Evolutionary conservation across 148 eudicot genomes (phyloP).

Genomic region (Rhododendron henanense): DNA sequence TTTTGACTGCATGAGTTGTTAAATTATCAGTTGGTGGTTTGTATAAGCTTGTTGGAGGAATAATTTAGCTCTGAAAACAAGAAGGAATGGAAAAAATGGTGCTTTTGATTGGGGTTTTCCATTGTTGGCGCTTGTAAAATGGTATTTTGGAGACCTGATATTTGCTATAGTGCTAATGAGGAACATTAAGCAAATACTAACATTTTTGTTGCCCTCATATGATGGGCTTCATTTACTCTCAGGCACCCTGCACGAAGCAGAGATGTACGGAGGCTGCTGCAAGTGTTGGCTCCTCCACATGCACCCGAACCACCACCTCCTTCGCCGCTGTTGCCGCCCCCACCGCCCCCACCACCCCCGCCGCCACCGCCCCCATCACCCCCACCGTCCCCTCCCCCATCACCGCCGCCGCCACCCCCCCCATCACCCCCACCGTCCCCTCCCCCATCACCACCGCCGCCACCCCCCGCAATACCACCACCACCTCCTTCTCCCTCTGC

Average conservation of each 20-base stretch:
- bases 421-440: too few species aligned
- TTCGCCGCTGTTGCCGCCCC: not conserved
- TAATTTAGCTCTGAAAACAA: not conserved
- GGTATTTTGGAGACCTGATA: not conserved
- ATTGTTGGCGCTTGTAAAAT: not conserved
- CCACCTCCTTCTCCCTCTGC: constrained; percentile 22
- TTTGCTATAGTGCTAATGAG: not conserved
- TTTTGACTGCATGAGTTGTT: not conserved
- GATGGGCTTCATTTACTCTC: constrained; percentile 7
- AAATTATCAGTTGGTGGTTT: not conserved
- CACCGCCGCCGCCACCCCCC: fast-evolving
- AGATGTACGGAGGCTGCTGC: constrained; percentile 33
- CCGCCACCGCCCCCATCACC: not conserved
- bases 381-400: too few species aligned
- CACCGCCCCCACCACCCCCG: fast-evolving
- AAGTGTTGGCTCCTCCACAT: not conserved
- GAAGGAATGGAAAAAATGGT: not conserved
- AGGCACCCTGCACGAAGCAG: constrained; percentile 20
- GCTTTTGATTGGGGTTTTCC: not conserved
- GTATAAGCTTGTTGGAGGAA: not conserved
- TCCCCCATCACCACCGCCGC: too few species aligned
- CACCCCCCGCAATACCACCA: too few species aligned
- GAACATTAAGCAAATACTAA: not conserved
- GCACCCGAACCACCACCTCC: not conserved
- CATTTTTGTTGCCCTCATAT: not conserved